A percentile compares a stretch with the other conserved stretches of the same genome.
Evolutionary conservation across 441 rosid genomes (phyloP).

Genomic region (Hura crepitans): DNA sequence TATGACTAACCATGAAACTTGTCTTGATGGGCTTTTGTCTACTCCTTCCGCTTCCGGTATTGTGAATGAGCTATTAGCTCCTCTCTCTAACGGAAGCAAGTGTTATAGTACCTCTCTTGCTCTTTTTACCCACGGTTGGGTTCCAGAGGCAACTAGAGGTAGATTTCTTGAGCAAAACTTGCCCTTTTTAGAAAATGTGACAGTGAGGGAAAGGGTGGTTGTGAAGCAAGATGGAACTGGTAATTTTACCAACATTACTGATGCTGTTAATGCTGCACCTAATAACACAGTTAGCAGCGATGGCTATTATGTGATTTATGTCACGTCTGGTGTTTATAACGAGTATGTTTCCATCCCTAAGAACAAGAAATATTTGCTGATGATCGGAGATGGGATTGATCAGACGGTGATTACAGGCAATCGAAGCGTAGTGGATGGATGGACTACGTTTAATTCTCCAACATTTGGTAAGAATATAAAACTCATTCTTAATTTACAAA

Average conservation of each 20-base stretch:
- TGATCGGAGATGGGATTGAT: slow-evolving; percentile 46
- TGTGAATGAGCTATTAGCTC: slow-evolving; percentile 14
- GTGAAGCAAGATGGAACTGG: slow-evolving; percentile 41
- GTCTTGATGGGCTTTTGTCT: slow-evolving; percentile 42
- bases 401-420: slow-evolving; percentile 41
- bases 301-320: slow-evolving; percentile 43
- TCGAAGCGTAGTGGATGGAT: slow-evolving; percentile 34
- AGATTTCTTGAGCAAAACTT: neutral
- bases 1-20: slow-evolving; percentile 55
- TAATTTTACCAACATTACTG: slow-evolving; percentile 36
- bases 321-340: slow-evolving; percentile 43
- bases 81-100: slow-evolving; percentile 33
- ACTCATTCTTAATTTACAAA: too few species aligned
- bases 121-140: slow-evolving; percentile 25
- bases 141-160: neutral
- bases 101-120: slow-evolving; percentile 42
- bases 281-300: slow-evolving; percentile 23
- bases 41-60: slow-evolving; percentile 15
- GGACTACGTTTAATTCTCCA: slow-evolving; percentile 47
- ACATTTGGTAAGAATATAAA: slow-evolving; percentile 37
- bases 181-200: slow-evolving; percentile 3
- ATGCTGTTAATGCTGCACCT: slow-evolving; percentile 52
- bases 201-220: slow-evolving; percentile 38
- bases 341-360: slow-evolving; percentile 44
- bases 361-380: slow-evolving; percentile 39